Percentiles rank a stretch among this genome's conserved stretches.
Conservation (phyloP, 2,329 filamentous ascomycete species). For the Fusarium robinianum region DNA sequence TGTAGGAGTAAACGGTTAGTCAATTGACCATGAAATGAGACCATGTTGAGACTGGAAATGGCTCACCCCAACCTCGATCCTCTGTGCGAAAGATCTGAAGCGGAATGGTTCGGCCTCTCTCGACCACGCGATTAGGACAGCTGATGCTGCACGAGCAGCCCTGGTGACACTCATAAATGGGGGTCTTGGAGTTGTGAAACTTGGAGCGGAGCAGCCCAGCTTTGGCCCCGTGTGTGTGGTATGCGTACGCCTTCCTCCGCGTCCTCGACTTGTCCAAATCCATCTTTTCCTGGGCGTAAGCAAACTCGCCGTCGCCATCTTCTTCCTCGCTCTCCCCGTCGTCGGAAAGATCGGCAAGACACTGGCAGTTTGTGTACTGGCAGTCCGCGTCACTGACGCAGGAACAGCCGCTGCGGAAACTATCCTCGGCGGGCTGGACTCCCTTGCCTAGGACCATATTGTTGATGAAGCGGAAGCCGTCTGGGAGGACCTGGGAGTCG, state of each 20-base stretch:
- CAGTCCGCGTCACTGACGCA: conserved; percentile 67
- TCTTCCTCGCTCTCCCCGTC: conserved; percentile 54
- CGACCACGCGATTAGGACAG: conserved; percentile 78
- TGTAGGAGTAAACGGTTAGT: background rate
- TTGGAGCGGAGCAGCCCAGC: conserved; percentile 57
- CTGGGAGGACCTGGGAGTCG: conserved; percentile 60
- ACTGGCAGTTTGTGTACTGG: conserved; percentile 69
- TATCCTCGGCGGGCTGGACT: conserved; percentile 62
- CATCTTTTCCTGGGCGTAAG: conserved; percentile 30
- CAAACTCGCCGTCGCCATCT: conserved; percentile 38
- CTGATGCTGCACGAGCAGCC: conserved; percentile 65
- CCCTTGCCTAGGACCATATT: conserved; percentile 62
- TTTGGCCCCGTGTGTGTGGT: conserved; percentile 60
- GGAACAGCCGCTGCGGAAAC: conserved; percentile 70
- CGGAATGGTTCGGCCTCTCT: conserved; percentile 70
- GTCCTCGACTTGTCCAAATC: conserved; percentile 29
- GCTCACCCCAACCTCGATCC: conserved; percentile 74
- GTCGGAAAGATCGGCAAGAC: conserved; percentile 65
- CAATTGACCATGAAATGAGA: background rate
- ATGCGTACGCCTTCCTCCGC: conserved; percentile 59
- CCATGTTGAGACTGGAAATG: background rate
- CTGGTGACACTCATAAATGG: conserved; percentile 81
- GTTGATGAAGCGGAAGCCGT: conserved; percentile 71
- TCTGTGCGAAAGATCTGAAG: conserved; percentile 77
- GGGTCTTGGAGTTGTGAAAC: conserved; percentile 57